Evolutionary conservation across 352 stramenopile genomes (phyloP).

Genomic region (Blastocystis sp.): DNA sequence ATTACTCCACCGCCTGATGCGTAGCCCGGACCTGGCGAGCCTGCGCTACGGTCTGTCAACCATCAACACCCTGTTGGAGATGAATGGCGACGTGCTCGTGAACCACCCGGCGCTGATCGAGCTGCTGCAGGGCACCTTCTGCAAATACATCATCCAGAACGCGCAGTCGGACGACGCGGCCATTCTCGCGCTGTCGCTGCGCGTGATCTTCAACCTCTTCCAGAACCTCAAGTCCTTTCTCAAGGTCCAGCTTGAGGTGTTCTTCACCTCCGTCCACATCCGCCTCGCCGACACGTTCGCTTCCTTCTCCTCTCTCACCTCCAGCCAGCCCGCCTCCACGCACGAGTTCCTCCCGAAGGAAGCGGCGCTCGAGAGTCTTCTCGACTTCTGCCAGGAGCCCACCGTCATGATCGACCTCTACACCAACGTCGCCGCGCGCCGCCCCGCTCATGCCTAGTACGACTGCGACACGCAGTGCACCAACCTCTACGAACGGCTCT

Average conservation of each 20-base stretch:
- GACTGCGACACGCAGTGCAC: slow-evolving; percentile 97
- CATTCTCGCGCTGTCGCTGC: slow-evolving; percentile 86
- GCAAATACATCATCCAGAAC: slow-evolving; percentile 91
- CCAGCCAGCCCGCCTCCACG: slow-evolving; percentile 10
- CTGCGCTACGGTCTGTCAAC: slow-evolving; percentile 45
- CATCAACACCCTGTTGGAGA: slow-evolving; percentile 95
- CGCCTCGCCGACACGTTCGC: slow-evolving; percentile 74
- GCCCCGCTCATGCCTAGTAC: slow-evolving; percentile 75
- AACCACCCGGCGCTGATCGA: slow-evolving; percentile 78
- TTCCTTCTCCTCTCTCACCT: background rate
- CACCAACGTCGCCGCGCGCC: slow-evolving; percentile 79
- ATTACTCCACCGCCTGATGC: background rate
- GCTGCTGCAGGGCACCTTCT: slow-evolving; percentile 87
- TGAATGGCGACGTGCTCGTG: slow-evolving; percentile 81
- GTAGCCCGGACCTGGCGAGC: slow-evolving; percentile 6
- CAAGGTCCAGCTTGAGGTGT: slow-evolving; percentile 97
- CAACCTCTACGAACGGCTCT: slow-evolving; percentile 95
- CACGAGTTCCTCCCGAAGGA: slow-evolving; percentile 74
- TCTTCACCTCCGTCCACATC: slow-evolving; percentile 94
- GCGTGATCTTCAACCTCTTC: slow-evolving; percentile 98
- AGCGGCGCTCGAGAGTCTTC: slow-evolving; percentile 85
- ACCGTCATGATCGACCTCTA: slow-evolving; percentile 96
- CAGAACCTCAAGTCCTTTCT: slow-evolving; percentile 97
- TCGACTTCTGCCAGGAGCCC: slow-evolving; percentile 95
- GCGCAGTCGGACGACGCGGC: slow-evolving; percentile 88